Evolutionary conservation across 495 filamentous ascomycete genomes (phyloP).

Genomic region (Hypoxylon cercidicola): DNA sequence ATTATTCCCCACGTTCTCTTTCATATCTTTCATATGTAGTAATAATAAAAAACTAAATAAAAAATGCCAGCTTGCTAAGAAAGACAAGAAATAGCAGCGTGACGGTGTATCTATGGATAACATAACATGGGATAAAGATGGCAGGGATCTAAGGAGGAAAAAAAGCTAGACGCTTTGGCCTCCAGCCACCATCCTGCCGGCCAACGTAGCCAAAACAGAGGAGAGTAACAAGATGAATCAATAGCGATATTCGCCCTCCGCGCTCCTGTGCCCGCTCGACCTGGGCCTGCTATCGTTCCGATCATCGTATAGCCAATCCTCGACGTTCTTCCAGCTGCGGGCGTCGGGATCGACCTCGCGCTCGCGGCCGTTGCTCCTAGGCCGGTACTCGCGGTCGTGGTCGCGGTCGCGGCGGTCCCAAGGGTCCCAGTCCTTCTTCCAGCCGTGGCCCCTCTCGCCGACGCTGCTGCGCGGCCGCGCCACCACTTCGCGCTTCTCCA

Average conservation of each 20-base stretch:
- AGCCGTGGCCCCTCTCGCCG: constrained; percentile 13
- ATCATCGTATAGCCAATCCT: constrained; percentile 45
- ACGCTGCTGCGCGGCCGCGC: constrained; percentile 27
- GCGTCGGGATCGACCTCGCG: constrained; percentile 42
- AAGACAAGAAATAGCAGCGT: too few species aligned
- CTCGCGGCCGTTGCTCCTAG: constrained; percentile 33
- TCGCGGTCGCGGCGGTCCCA: constrained; percentile 18
- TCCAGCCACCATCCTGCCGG: background rate
- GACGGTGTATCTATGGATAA: too few species aligned
- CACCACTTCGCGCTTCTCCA: constrained; percentile 40
- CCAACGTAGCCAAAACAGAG: background rate
- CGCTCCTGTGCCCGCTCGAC: constrained; percentile 25
- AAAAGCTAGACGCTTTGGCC: background rate
- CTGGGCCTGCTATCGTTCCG: constrained; percentile 32
- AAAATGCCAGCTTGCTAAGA: too few species aligned
- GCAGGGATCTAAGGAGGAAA: background rate
- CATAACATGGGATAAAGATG: too few species aligned
- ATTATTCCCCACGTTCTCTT: too few species aligned
- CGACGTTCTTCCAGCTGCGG: constrained; percentile 46
- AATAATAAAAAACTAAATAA: background rate
- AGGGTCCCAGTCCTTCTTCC: constrained; percentile 33
- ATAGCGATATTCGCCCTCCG: constrained; percentile 40
- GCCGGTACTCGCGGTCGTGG: constrained; percentile 2
- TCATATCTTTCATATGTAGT: too few species aligned
- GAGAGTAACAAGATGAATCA: constrained; percentile 14